Percentiles rank a stretch among this genome's conserved stretches.
Conservation (phyloP, 2,329 filamentous ascomycete genomes). For the Colletotrichum eremochloae region DNA sequence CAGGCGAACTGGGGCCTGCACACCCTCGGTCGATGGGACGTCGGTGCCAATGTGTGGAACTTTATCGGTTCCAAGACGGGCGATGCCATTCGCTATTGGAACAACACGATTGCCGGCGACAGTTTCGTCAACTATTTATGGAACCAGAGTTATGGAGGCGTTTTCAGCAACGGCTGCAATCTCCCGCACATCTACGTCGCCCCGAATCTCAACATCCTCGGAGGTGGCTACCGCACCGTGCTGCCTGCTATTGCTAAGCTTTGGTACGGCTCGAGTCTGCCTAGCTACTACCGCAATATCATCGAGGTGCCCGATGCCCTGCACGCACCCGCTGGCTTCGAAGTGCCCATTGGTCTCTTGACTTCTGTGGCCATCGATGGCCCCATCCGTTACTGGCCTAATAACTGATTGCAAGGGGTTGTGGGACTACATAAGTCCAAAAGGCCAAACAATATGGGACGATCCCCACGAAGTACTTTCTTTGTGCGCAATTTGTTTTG, state of each 20-base stretch:
- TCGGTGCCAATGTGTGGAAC: conserved; percentile 77
- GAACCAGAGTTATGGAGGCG: conserved; percentile 68
- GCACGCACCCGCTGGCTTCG: conserved; percentile 58
- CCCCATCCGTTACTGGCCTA: neutral
- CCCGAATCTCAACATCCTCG: conserved; percentile 44
- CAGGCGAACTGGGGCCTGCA: conserved; percentile 58
- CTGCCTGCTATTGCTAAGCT: conserved; percentile 44
- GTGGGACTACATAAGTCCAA: neutral
- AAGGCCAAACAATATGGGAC: neutral
- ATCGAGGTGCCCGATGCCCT: conserved; percentile 59
- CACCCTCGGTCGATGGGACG: conserved; percentile 79
- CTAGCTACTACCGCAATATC: conserved; percentile 58
- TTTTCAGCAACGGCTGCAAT: conserved; percentile 53
- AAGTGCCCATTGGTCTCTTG: conserved; percentile 12
- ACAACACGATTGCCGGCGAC: conserved; percentile 51
- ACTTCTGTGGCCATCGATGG: neutral
- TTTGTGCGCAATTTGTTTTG: neutral
- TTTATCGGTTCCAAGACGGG: conserved; percentile 72
- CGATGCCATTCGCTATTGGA: conserved; percentile 61
- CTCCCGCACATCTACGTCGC: conserved; percentile 49
- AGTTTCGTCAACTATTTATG: conserved; percentile 56
- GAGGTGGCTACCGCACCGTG: neutral
- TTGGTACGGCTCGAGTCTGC: conserved; percentile 54
- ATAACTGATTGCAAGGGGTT: neutral
- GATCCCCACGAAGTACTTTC: neutral